A percentile compares a stretch with the other conserved stretches of the same genome.
These are phyloP conservation scores for Ceratocystis papillata DNA, from an alignment of 2,329 filamentous ascomycete genomes.

Conservation along the genomic window DNA sequence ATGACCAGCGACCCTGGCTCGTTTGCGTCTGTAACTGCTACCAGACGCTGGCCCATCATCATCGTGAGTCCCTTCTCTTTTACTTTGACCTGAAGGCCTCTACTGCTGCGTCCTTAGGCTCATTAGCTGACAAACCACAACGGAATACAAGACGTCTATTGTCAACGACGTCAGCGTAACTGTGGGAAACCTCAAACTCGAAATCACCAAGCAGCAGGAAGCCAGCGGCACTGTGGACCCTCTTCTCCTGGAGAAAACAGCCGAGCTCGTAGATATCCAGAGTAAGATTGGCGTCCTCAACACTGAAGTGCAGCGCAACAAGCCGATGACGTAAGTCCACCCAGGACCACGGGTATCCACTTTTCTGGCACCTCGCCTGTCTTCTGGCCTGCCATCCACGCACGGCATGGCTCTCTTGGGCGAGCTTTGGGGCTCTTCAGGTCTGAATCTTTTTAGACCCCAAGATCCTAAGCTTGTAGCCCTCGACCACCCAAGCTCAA, in stretches of 20 bases:
- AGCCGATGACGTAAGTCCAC: slow-evolving; percentile 53
- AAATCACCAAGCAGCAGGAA: slow-evolving; percentile 42
- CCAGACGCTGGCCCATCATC: slow-evolving; percentile 87
- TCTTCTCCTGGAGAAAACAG: slow-evolving; percentile 13
- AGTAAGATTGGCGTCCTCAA: slow-evolving; percentile 84
- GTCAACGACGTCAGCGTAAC: slow-evolving; percentile 90
- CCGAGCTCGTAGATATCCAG: slow-evolving; percentile 42
- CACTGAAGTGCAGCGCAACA: slow-evolving; percentile 88
- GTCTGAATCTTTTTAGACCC: too few relatives aligned
- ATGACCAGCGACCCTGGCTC: slow-evolving; percentile 71
- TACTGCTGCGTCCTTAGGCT: background rate
- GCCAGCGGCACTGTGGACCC: slow-evolving; percentile 5
- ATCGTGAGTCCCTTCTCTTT: slow-evolving; percentile 46
- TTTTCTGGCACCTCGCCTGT: background rate
- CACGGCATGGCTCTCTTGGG: too few relatives aligned
- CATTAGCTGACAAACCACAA: too few relatives aligned
- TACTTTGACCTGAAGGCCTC: background rate
- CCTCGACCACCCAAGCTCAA: too few relatives aligned
- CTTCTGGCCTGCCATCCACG: background rate
- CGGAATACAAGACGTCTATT: slow-evolving; percentile 57
- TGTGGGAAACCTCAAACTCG: slow-evolving; percentile 47
- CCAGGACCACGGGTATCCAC: background rate
- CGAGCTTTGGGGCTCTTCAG: background rate
- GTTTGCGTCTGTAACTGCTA: slow-evolving; percentile 76
- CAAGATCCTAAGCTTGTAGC: too few relatives aligned